Evolutionary conservation across 106 monocot genomes (phyloP).

Genomic region (Hemerocallis citrina): DNA sequence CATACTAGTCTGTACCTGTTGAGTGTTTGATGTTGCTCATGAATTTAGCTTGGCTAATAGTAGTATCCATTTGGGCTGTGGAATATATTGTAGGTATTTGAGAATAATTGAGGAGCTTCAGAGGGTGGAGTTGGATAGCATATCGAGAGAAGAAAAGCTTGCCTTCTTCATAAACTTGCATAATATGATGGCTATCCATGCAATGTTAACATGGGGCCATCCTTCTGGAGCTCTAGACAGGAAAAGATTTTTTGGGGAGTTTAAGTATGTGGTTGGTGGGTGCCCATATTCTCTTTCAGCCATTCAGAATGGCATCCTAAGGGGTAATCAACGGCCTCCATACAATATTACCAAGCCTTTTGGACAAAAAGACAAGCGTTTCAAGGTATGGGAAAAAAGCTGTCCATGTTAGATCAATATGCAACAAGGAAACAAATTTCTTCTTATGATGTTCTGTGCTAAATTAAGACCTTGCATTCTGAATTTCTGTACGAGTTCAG

Average conservation of each 20-base stretch:
- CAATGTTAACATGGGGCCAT: constrained; percentile 55
- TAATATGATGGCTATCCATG: constrained; percentile 96
- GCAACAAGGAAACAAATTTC: too few relatives aligned
- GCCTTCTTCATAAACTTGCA: constrained; percentile 92
- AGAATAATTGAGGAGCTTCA: constrained; percentile 85
- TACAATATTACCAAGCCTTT: constrained; percentile 86
- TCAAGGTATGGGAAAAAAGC: constrained; percentile 30
- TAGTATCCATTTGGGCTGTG: background rate
- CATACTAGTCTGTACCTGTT: too few relatives aligned
- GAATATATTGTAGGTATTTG: constrained; percentile 44
- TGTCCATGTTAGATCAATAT: background rate
- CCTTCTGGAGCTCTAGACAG: constrained; percentile 60
- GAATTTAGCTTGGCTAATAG: background rate
- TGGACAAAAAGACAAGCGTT: constrained; percentile 61
- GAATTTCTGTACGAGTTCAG: too few relatives aligned
- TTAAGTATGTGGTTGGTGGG: constrained; percentile 88
- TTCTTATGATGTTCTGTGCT: background rate
- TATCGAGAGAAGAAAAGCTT: constrained; percentile 85
- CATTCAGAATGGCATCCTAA: constrained; percentile 86
- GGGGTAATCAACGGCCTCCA: constrained; percentile 83
- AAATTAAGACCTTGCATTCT: background rate
- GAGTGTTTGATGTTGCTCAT: background rate
- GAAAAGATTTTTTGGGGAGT: constrained; percentile 71
- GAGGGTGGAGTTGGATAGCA: constrained; percentile 56
- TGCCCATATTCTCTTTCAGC: constrained; percentile 73